phyloP scores from a whole-genome alignment of 306 rosid species.

The Rubus parviflorus region DNA sequence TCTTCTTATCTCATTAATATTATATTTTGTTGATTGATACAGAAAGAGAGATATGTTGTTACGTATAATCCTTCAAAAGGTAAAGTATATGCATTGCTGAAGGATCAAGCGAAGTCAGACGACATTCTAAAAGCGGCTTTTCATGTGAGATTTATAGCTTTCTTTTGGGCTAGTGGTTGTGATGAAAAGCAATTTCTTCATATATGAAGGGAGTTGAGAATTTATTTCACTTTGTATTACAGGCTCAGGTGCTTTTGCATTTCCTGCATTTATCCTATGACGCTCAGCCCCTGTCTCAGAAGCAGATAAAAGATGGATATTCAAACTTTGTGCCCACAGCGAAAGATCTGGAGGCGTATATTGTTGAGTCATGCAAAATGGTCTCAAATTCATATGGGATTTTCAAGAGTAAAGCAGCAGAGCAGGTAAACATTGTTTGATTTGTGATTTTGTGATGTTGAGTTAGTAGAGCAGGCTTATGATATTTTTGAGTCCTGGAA shows the following conservation, averaged over 20 bases:
- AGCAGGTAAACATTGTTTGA: conserved; percentile 52
- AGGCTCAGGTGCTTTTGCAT: conserved; percentile 94
- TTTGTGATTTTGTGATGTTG: neutral
- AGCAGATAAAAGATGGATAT: conserved; percentile 36
- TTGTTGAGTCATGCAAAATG: conserved; percentile 74
- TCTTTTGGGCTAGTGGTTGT: conserved; percentile 17
- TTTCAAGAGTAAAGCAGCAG: conserved; percentile 82
- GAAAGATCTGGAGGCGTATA: conserved; percentile 58
- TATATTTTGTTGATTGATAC: conserved; percentile 33
- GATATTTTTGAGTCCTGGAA: neutral
- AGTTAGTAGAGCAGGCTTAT: neutral
- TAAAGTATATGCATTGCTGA: conserved; percentile 89
- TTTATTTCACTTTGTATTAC: conserved; percentile 32
- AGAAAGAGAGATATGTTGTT: conserved; percentile 87
- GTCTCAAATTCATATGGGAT: conserved; percentile 66
- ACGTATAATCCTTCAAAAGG: conserved; percentile 77
- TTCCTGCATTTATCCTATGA: conserved; percentile 51
- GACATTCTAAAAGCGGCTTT: conserved; percentile 96
- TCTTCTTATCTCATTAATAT: conserved; percentile 17
- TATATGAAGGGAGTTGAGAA: conserved; percentile 16
- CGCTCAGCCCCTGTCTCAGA: conserved; percentile 35
- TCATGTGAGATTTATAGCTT: conserved; percentile 65
- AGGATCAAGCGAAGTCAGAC: conserved; percentile 92
- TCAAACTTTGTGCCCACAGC: conserved; percentile 35
- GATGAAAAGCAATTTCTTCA: conserved; percentile 7